Evolutionary conservation across 2,329 filamentous ascomycete genomes (phyloP).

Genomic region (Acrodontium crateriforme): DNA sequence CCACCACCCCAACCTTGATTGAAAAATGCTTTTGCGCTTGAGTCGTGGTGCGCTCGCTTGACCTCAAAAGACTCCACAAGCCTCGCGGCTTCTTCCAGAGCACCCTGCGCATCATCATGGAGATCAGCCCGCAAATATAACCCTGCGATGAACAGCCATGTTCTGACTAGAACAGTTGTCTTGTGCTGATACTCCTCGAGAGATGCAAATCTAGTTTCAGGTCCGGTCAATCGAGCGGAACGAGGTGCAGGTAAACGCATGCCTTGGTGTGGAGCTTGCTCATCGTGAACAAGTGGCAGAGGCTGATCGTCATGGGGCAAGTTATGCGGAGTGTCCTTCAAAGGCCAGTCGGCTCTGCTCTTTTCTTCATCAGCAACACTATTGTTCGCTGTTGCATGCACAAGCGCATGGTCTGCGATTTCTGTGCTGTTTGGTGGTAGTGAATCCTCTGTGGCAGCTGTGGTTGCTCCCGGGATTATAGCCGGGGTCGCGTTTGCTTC

Average conservation of each 20-base stretch:
- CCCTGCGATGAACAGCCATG: conserved; percentile 83
- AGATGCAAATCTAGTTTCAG: conserved; percentile 36
- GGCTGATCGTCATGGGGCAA: conserved; percentile 21
- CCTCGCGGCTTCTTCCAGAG: conserved; percentile 67
- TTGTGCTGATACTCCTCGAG: conserved; percentile 41
- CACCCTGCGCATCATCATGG: conserved; percentile 65
- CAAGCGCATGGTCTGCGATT: conserved; percentile 1
- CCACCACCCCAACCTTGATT: conserved; percentile 62
- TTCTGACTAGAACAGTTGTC: conserved; percentile 50
- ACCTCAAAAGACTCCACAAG: conserved; percentile 58
- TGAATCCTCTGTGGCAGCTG: conserved; percentile 1
- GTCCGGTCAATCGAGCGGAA: conserved; percentile 20
- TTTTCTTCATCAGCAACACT: too few relatives aligned
- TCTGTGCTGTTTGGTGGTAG: conserved; percentile 1
- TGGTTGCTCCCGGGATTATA: not conserved
- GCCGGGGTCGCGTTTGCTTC: not conserved
- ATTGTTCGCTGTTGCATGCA: conserved; percentile 1
- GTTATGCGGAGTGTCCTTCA: conserved; percentile 25
- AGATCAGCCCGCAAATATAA: conserved; percentile 75
- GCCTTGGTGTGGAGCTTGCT: conserved; percentile 31
- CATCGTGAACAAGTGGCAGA: conserved; percentile 24
- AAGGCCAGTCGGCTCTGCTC: conserved; percentile 4
- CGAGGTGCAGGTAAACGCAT: conserved; percentile 28
- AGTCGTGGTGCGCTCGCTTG: conserved; percentile 48
- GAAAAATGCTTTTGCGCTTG: conserved; percentile 48